These are phyloP conservation scores for Gentiana dahurica DNA, from an alignment of 257 asterid genomes.

Conservation along the genomic window DNA sequence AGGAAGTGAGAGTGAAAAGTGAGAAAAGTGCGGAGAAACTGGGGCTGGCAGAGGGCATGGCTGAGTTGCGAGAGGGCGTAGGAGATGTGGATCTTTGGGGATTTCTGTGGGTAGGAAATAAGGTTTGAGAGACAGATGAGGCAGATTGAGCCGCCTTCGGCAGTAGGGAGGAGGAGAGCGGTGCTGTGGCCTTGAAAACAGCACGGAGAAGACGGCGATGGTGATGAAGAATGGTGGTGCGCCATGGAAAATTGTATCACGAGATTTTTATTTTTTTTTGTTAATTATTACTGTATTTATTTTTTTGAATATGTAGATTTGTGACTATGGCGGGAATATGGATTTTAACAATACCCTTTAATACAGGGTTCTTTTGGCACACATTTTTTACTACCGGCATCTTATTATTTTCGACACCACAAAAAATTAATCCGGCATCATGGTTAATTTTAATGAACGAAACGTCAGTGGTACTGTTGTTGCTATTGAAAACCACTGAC, in stretches of 20 bases:
- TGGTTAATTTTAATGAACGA: too few relatives aligned
- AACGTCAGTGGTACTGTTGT: too few relatives aligned
- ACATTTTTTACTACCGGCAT: too few relatives aligned
- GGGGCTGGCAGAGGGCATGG: conserved; percentile 58
- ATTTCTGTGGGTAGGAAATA: conserved; percentile 47
- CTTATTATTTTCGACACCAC: too few relatives aligned
- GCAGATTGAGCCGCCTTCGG: conserved; percentile 81
- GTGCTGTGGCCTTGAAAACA: conserved; percentile 72
- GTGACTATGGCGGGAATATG: conserved; percentile 6
- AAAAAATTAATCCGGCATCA: too few relatives aligned
- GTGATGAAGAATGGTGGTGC: conserved; percentile 14
- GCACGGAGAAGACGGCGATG: conserved; percentile 18
- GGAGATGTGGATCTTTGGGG: conserved; percentile 78
- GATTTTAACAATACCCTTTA: too few relatives aligned
- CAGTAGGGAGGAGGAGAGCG: conserved; percentile 46
- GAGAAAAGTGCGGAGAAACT: conserved; percentile 46
- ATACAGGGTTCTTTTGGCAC: too few relatives aligned
- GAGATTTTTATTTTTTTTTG: background rate
- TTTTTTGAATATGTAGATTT: too few relatives aligned
- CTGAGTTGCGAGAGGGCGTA: conserved; percentile 93
- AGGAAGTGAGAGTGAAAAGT: conserved; percentile 77
- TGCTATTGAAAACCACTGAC: too few relatives aligned
- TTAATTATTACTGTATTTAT: too few relatives aligned
- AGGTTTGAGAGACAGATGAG: conserved; percentile 78
- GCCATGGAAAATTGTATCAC: conserved; percentile 29